Percentiles rank a stretch among this genome's conserved stretches.
Conservation (phyloP, 148 eudicot genomes). For the Polygonum maritimum region DNA sequence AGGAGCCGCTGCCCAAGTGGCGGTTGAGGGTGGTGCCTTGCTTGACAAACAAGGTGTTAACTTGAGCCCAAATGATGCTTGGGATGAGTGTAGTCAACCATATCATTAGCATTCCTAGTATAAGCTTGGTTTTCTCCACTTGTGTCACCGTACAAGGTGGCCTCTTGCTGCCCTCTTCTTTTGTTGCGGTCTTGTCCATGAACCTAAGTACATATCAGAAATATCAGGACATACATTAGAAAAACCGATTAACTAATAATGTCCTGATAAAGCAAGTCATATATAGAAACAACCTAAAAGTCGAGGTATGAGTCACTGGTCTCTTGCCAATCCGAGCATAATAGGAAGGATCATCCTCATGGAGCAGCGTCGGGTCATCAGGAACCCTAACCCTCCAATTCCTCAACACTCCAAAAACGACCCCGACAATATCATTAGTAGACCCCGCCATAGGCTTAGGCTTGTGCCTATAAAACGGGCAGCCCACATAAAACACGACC, state of each 20-base stretch:
- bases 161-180: slow-evolving; percentile 28
- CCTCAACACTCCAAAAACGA: neutral
- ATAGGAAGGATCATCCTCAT: neutral
- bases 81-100: slow-evolving; percentile 72
- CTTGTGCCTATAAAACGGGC: slow-evolving; percentile 37
- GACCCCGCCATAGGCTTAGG: neutral
- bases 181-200: slow-evolving; percentile 67
- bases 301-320: neutral
- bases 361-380: neutral
- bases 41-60: slow-evolving; percentile 78
- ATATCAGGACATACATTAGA: too few relatives aligned
- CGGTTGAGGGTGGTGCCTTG: slow-evolving; percentile 83
- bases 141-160: slow-evolving; percentile 61
- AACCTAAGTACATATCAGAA: slow-evolving; percentile 25
- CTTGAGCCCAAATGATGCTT: slow-evolving; percentile 89
- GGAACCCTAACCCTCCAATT: slow-evolving; percentile 8
- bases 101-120: slow-evolving; percentile 63
- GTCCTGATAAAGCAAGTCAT: too few relatives aligned
- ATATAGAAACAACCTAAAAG: neutral
- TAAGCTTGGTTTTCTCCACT: slow-evolving; percentile 68
- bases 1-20: slow-evolving; percentile 25
- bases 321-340: neutral
- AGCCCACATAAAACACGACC: slow-evolving; percentile 59
- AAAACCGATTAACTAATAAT: too few relatives aligned
- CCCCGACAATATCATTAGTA: neutral